Conservation (phyloP, 192 early-diverging fungal genomes). For the Funneliformis geosporum region DNA sequence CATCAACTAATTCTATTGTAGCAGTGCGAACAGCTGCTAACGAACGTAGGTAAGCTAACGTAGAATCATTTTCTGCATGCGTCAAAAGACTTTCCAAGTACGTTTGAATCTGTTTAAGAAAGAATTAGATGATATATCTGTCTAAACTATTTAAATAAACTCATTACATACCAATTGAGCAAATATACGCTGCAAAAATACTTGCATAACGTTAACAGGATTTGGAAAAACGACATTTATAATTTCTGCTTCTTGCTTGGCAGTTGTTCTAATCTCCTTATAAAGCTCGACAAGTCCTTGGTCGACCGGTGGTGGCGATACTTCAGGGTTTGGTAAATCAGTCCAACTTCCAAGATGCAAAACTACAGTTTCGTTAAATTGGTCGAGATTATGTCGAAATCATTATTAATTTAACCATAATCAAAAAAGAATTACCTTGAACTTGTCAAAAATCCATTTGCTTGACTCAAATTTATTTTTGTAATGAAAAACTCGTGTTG, state of each 20-base stretch:
- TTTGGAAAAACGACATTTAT: conserved; percentile 96
- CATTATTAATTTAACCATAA: background rate
- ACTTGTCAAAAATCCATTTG: conserved; percentile 39
- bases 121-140: background rate
- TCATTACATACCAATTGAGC: conserved; percentile 78
- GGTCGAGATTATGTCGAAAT: background rate
- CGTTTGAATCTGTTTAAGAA: conserved; percentile 72
- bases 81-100: conserved; percentile 81
- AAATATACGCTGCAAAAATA: conserved; percentile 92
- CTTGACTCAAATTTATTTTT: conserved; percentile 66
- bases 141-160: background rate
- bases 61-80: conserved; percentile 68
- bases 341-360: conserved; percentile 38
- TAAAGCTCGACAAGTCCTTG: conserved; percentile 75
- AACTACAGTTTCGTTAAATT: background rate
- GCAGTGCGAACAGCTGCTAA: conserved; percentile 72
- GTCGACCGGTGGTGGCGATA: conserved; percentile 66
- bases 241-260: conserved; percentile 85
- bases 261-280: conserved; percentile 79
- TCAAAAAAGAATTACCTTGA: conserved; percentile 20
- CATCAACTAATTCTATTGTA: conserved; percentile 70
- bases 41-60: conserved; percentile 79
- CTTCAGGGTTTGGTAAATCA: conserved; percentile 52
- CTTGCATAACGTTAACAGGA: conserved; percentile 86
- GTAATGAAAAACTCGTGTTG: conserved; percentile 97